These are phyloP conservation scores for Oryza coarctata DNA, from an alignment of 176 grass and related monocot genomes.

Conservation along the genomic window DNA sequence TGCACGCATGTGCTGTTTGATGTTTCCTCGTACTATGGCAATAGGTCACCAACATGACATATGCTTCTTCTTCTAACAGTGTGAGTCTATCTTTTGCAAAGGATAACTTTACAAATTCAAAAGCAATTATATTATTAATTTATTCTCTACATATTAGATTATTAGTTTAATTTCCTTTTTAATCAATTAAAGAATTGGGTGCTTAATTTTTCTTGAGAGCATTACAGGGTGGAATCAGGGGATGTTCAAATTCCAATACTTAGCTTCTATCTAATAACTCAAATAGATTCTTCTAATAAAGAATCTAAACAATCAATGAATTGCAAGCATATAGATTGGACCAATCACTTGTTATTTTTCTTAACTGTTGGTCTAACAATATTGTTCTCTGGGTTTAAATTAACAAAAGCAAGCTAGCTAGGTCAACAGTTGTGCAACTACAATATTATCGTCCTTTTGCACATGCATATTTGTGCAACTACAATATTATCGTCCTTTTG, in stretches of 20 bases:
- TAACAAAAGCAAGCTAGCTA: not conserved
- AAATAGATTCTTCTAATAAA: not conserved
- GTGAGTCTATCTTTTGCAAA: not conserved
- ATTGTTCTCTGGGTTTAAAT: not conserved
- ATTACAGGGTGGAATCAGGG: not conserved
- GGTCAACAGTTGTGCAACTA: not conserved
- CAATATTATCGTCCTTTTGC: not conserved
- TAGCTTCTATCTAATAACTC: not conserved
- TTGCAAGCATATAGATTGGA: not conserved
- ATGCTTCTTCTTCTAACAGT: not conserved
- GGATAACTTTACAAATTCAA: not conserved
- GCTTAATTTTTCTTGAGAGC: not conserved
- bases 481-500: not conserved
- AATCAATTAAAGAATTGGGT: not conserved
- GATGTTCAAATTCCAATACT: not conserved
- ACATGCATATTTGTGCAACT: not conserved
- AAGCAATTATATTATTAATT: not conserved
- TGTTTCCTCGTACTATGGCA: conserved; percentile 41
- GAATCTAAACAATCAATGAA: not conserved
- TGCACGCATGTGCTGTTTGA: not conserved
- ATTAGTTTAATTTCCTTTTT: not conserved
- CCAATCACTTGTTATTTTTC: not conserved
- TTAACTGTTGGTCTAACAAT: not conserved
- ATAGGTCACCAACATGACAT: conserved; percentile 32
- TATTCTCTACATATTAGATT: not conserved